Base-by-base conservation (phyloP, 2,329 filamentous ascomycete species). In the Botrytis cinerea region DNA sequence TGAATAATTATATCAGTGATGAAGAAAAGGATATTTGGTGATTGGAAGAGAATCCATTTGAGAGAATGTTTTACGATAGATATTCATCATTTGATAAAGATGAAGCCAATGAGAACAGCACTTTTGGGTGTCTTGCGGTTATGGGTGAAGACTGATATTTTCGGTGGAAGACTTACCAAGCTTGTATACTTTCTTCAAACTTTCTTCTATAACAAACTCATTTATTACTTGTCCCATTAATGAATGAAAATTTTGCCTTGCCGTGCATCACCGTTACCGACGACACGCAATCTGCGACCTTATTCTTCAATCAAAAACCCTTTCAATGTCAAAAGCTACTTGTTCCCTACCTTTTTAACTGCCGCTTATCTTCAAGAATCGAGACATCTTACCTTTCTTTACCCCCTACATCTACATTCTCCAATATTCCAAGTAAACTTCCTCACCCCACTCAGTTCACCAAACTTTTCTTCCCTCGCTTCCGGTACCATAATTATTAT, bases 1-100 rank as follows among this genome's bases (percentile, higher is more conserved):
- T 60, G 9, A 38, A 32, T 25, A 60, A 25, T 38, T 60, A 35
- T 20, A 20, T 22, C 20, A 32, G 10, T 25, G 57, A 1, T 20
- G 32, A 38, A 35, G 18, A 35, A 1, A 12, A 9, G 6, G 32
- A 25, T 1, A 0, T 0, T 4, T 1, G 3, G 2, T 8, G 32
- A 2, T 38, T 60, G 1, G 57, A 60, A 22, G 57, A 60, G 2
- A 35, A 38, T 12, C 57, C 20, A 3, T 60, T 60, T 6, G 20
- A 35, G 57, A 35, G 0, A 20, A 38, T 35, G 32, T 60, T 32
- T 60, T 35, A 22, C 2, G 32, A 60, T 60, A 4, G 57, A 1
- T 60, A 38, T 38, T 20, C 0, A 12, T 22, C 28, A 2, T 25
- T 6, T 38, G 57, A 60, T 3, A 60, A 10, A 9, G 57, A 60